Evolutionary conservation across 2,329 filamentous ascomycete species (phyloP), one percentile per base, ranked within the genome.

Genomic region (Neophaeococcomyces aloes): DNA sequence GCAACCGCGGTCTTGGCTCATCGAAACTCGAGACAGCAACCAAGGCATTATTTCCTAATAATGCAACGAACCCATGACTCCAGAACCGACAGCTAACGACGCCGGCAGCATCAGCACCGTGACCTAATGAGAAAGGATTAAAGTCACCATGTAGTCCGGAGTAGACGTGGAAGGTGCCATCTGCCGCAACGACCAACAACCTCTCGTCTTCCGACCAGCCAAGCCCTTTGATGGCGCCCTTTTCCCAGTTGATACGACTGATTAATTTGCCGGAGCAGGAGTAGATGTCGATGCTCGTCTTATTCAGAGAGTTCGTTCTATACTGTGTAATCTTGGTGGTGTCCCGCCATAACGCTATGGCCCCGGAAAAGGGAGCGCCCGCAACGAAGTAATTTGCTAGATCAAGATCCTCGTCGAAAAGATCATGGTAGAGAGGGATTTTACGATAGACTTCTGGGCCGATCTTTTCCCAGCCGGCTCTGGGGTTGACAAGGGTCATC

Each of bases 191-290:
- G 0, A 95, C 83, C 3, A 98, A 69, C 36, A 98, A 73, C 59
- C 84, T 83, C 70, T 98, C 91, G 52, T 95, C 86, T 57, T 94
- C 89, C 15, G 88, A 94, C 91, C 91, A 98, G 27, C 91, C 91
- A 15, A 98, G 72, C 2, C 86, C 87, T 61, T 81, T 83, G 58
- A 98, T 85, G 2, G 79, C 71, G 35, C 86, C 86, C 65, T 88
- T 86, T 56, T 96, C 89, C 88, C 89, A 96, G 61, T 72, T 77
- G 53, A 95, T 86, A 59, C 78, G 79, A 56, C 82, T 81, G 50
- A 98, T 81, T 46, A 86, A 77, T 68, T 87, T 91, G 42, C 91
- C 91, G 8, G 91, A 82, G 62, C 83, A 89, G 59, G 85, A 94
- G 70, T 95, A 95, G 43, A 98, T 79, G 60, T 95, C 87, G 65